phyloP scores from a whole-genome alignment of 176 grass and related monocot species.

The Carex kokanica region DNA sequence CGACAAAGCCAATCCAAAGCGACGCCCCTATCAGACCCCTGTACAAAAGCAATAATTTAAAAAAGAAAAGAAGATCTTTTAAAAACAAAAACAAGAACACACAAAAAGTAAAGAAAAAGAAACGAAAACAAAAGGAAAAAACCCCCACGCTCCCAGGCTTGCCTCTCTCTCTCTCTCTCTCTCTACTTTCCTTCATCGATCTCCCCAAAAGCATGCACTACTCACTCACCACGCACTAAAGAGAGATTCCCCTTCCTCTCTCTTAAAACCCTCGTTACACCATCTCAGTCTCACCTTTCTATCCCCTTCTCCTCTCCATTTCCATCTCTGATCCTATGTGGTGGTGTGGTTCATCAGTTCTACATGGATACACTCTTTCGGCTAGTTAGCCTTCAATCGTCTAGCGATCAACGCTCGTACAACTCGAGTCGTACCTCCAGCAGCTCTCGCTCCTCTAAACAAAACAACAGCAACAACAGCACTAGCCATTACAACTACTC shows the following conservation, averaged over 20 bases:
- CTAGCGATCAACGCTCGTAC: constrained; percentile 79
- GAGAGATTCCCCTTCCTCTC: constrained; percentile 13
- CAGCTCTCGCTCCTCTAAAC: constrained; percentile 67
- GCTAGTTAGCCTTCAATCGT: constrained; percentile 86
- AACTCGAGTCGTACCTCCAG: constrained; percentile 82
- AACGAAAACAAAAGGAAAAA: constrained; percentile 4
- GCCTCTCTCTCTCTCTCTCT: not conserved
- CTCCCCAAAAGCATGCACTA: constrained; percentile 25
- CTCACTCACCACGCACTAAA: constrained; percentile 30
- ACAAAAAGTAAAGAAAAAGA: constrained; percentile 10
- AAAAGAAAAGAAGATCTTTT: not conserved
- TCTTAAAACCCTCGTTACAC: constrained; percentile 23
- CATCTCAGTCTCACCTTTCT: constrained; percentile 5
- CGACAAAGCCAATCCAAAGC: constrained; percentile 29
- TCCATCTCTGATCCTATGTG: constrained; percentile 28
- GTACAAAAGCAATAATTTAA: constrained; percentile 20
- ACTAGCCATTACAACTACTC: constrained; percentile 49
- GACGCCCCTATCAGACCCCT: constrained; percentile 19
- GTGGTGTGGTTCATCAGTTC: constrained; percentile 15
- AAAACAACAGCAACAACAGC: constrained; percentile 68
- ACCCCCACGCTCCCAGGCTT: not conserved
- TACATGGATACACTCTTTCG: constrained; percentile 98
- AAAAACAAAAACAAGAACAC: constrained; percentile 9
- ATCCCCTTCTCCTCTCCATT: not conserved
- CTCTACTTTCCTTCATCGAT: constrained; percentile 13